Evolutionary conservation across 2,329 filamentous ascomycete genomes (phyloP).

Genomic region (Alternaria brassicicola): DNA sequence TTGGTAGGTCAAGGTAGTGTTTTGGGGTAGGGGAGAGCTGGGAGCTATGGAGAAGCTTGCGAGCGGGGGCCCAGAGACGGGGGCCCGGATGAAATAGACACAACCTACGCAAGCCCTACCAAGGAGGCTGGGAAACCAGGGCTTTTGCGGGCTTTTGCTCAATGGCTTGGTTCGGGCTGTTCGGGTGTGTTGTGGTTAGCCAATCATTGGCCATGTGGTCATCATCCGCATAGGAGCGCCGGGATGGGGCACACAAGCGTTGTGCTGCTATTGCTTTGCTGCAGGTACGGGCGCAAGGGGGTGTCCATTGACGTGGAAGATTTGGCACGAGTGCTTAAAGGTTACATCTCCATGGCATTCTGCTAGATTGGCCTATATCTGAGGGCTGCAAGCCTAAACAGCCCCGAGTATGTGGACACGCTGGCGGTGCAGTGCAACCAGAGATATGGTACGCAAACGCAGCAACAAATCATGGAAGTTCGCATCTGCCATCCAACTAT

Average conservation of each 20-base stretch:
- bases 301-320: neutral
- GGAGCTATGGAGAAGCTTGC: slow-evolving; percentile 15
- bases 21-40: slow-evolving; percentile 13
- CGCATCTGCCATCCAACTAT: neutral
- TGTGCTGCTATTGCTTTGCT: slow-evolving; percentile 20
- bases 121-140: slow-evolving; percentile 38
- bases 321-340: neutral
- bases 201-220: slow-evolving; percentile 31
- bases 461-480: neutral
- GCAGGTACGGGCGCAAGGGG: slow-evolving; percentile 30
- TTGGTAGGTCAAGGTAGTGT: slow-evolving; percentile 22
- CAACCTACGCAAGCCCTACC: slow-evolving; percentile 26
- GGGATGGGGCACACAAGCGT: slow-evolving; percentile 9
- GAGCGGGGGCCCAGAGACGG: slow-evolving; percentile 19
- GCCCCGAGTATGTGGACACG: neutral
- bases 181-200: slow-evolving; percentile 20
- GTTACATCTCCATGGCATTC: neutral
- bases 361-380: neutral
- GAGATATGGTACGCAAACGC: neutral
- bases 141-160: slow-evolving; percentile 24
- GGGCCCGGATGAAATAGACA: slow-evolving; percentile 38
- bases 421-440: neutral
- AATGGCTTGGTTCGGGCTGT: slow-evolving; percentile 33
- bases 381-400: neutral
- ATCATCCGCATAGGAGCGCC: slow-evolving; percentile 25